Percentiles rank a stretch among this genome's conserved stretches.
These are phyloP conservation scores for Nitzschia sp. DNA, from an alignment of 108 stramenopile genomes.

Conservation along the genomic window DNA sequence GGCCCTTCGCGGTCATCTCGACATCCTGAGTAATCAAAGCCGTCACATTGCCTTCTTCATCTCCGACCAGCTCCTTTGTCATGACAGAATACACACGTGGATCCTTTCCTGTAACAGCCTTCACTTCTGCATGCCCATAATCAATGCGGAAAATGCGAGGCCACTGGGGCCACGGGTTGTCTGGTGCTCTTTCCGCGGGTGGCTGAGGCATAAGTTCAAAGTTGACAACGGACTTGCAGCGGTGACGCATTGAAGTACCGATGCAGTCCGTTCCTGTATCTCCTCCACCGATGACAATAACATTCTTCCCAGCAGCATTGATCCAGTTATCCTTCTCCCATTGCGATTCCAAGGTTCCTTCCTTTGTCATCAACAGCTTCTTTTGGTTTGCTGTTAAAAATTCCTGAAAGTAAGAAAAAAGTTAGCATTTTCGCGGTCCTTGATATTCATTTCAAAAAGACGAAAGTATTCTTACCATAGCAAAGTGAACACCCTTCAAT, in stretches of 20 bases:
- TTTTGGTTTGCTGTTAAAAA: constrained; percentile 97
- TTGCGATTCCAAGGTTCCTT: constrained; percentile 89
- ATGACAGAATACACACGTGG: constrained; percentile 95
- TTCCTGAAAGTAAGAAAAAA: constrained; percentile 57
- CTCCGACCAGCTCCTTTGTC: constrained; percentile 95
- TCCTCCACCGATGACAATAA: constrained; percentile 98
- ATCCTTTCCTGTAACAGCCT: constrained; percentile 94
- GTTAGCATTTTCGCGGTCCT: not conserved
- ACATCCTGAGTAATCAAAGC: constrained; percentile 95
- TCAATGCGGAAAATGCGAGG: constrained; percentile 96
- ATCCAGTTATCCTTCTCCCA: constrained; percentile 94
- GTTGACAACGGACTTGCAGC: constrained; percentile 94
- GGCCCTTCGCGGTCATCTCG: constrained; percentile 81
- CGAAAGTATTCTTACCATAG: constrained; percentile 65
- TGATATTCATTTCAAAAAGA: constrained; percentile 9
- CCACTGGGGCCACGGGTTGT: constrained; percentile 99
- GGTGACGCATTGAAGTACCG: constrained; percentile 97
- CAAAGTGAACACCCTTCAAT: constrained; percentile 90
- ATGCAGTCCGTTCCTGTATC: constrained; percentile 98
- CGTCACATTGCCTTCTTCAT: constrained; percentile 90
- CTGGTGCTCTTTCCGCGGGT: constrained; percentile 86
- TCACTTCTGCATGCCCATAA: constrained; percentile 96
- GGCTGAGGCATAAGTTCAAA: constrained; percentile 97
- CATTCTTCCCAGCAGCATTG: constrained; percentile 96
- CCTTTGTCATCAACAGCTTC: constrained; percentile 91